These are phyloP conservation scores for Cornus controversa DNA, from an alignment of 148 eudicot species.

Conservation along the genomic window DNA sequence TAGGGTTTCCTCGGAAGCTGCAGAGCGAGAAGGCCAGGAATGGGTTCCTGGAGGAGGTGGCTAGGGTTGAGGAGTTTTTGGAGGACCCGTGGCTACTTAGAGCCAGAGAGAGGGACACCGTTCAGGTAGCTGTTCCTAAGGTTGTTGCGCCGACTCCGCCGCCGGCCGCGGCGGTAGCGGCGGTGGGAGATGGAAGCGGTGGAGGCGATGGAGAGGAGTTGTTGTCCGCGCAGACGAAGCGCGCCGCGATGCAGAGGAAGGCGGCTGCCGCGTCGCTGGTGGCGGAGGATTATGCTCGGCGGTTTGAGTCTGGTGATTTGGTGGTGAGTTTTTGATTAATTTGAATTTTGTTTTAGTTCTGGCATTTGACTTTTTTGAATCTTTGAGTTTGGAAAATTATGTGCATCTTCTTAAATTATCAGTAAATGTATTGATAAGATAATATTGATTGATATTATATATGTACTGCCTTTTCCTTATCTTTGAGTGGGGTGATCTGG, in stretches of 20 bases:
- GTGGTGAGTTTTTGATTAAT: slow-evolving; percentile 26
- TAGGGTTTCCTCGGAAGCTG: slow-evolving; percentile 59
- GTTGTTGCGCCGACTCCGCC: slow-evolving; percentile 50
- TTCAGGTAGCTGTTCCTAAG: slow-evolving; percentile 76
- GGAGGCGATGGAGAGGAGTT: slow-evolving; percentile 34
- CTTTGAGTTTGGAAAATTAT: no score
- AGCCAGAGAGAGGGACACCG: slow-evolving; percentile 45
- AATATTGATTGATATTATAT: no score
- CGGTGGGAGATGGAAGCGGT: slow-evolving; percentile 13
- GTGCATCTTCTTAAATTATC: no score
- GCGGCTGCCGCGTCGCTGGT: slow-evolving; percentile 77
- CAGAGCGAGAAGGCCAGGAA: slow-evolving; percentile 19
- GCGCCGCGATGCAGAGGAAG: slow-evolving; percentile 70
- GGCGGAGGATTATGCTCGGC: slow-evolving; percentile 75
- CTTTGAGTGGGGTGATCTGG: no score
- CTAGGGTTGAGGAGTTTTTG: slow-evolving; percentile 38
- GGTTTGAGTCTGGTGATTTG: slow-evolving; percentile 67
- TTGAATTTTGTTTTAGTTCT: neutral
- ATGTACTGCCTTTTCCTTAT: no score
- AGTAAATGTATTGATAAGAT: no score
- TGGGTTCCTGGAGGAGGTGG: slow-evolving; percentile 43
- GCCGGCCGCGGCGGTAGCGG: slow-evolving; percentile 9
- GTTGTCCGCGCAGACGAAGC: slow-evolving; percentile 76
- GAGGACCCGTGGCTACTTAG: slow-evolving; percentile 64
- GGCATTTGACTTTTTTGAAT: no score